A percentile compares a stretch with the other conserved stretches of the same genome.
Evolutionary conservation across 164 flowering plant species (phyloP).

Genomic region (Magnolia officinalis): DNA sequence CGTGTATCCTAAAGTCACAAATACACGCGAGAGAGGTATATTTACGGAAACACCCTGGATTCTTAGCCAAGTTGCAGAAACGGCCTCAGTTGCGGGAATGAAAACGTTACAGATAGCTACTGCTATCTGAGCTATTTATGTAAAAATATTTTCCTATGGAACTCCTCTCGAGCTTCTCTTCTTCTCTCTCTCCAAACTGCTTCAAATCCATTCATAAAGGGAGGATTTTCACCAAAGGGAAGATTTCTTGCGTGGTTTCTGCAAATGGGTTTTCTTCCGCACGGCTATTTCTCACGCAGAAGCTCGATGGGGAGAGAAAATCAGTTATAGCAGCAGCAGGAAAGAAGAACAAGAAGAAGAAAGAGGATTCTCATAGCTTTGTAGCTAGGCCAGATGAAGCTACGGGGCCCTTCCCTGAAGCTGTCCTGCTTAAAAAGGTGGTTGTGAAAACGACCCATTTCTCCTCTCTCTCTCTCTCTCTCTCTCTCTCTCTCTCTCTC

Average conservation of each 20-base stretch:
- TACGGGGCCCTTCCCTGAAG: slow-evolving; percentile 79
- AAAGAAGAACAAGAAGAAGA: slow-evolving; percentile 23
- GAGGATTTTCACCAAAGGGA: background rate
- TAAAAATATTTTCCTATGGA: slow-evolving; percentile 23
- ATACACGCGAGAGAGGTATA: too few relatives aligned
- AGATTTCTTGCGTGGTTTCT: slow-evolving; percentile 4
- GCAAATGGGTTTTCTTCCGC: slow-evolving; percentile 25
- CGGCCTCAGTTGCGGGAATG: background rate
- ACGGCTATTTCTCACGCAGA: slow-evolving; percentile 18
- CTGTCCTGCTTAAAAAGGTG: slow-evolving; percentile 83
- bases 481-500: too few relatives aligned
- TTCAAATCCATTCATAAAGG: slow-evolving; percentile 2
- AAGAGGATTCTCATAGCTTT: slow-evolving; percentile 56
- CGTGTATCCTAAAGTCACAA: too few relatives aligned
- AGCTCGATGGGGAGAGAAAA: slow-evolving; percentile 24
- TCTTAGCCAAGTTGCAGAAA: background rate
- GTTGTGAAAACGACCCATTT: background rate
- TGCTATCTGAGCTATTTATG: background rate
- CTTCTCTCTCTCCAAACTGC: slow-evolving; percentile 16
- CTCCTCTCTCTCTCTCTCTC: too few relatives aligned
- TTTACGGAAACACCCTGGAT: too few relatives aligned
- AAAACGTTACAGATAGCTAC: background rate
- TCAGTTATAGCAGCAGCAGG: slow-evolving; percentile 18
- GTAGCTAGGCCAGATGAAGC: slow-evolving; percentile 61
- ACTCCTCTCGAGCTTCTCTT: slow-evolving; percentile 22